phyloP scores from a whole-genome alignment of 106 monocot species.

The Platanthera guangdongensis region DNA sequence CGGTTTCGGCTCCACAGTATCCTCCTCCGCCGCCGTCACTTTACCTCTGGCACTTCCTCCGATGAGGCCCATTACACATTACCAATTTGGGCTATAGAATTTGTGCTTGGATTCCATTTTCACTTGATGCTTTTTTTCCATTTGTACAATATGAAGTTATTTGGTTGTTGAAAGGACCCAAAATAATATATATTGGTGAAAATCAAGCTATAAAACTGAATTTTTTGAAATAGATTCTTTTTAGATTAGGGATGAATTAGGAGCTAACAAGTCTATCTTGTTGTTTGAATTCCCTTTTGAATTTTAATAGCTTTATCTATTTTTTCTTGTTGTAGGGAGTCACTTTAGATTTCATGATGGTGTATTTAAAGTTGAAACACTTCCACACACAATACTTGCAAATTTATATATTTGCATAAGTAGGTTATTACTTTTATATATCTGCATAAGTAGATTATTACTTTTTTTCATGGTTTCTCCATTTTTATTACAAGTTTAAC shows the following conservation, averaged over 20 bases:
- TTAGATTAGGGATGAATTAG: background rate
- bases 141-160: background rate
- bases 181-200: background rate
- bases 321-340: background rate
- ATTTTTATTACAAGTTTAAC: background rate
- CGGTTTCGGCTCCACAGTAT: no score
- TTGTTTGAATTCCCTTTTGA: background rate
- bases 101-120: background rate
- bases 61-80: background rate
- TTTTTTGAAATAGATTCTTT: background rate
- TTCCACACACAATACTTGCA: background rate
- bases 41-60: no score
- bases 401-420: background rate
- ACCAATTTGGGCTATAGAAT: background rate
- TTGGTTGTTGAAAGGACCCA: background rate
- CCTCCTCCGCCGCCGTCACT: no score
- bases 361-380: background rate
- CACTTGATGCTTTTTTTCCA: background rate
- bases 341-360: background rate
- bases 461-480: background rate
- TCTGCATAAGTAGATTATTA: background rate
- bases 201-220: background rate
- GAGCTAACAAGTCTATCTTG: background rate
- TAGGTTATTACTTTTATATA: background rate
- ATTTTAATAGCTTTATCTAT: background rate